Percentiles rank a stretch among this genome's conserved stretches.
Evolutionary conservation across 2,329 filamentous ascomycete species (phyloP).

Genomic region (Pezizomycotina sp.): DNA sequence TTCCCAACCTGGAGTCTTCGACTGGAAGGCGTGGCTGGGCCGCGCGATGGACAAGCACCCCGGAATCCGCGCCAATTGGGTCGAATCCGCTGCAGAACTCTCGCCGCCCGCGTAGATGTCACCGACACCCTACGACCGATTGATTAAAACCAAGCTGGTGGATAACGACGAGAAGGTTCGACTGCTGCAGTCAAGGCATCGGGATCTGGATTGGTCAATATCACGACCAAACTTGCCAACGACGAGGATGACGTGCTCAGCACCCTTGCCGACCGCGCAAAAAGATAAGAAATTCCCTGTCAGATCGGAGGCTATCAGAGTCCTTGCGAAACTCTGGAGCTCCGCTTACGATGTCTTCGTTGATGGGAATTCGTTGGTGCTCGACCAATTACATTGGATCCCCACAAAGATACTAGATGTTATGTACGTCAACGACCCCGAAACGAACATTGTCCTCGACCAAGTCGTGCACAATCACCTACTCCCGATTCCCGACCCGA

Average conservation of each 20-base stretch:
- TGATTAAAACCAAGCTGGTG: slow-evolving; percentile 54
- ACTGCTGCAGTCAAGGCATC: slow-evolving; percentile 71
- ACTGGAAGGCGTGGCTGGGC: slow-evolving; percentile 36
- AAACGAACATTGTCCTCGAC: slow-evolving; percentile 71
- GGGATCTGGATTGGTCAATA: slow-evolving; percentile 67
- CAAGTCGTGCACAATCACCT: slow-evolving; percentile 73
- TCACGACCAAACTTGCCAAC: slow-evolving; percentile 61
- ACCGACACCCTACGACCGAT: slow-evolving; percentile 42
- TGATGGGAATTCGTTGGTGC: slow-evolving; percentile 60
- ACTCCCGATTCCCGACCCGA: slow-evolving; percentile 76
- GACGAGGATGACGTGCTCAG: slow-evolving; percentile 41
- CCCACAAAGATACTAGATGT: slow-evolving; percentile 74
- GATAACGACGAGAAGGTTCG: slow-evolving; percentile 87
- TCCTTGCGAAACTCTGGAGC: slow-evolving; percentile 81
- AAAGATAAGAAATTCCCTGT: slow-evolving; percentile 70
- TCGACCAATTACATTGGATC: slow-evolving; percentile 58
- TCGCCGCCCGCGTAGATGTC: slow-evolving; percentile 77
- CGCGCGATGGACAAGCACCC: slow-evolving; percentile 75
- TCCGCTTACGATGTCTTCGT: slow-evolving; percentile 77
- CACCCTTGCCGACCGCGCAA: slow-evolving; percentile 71
- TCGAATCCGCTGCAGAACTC: slow-evolving; percentile 67
- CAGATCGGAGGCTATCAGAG: slow-evolving; percentile 69
- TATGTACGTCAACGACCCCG: slow-evolving; percentile 75
- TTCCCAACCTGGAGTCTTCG: slow-evolving; percentile 22
- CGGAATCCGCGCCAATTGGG: slow-evolving; percentile 72